Evolutionary conservation across 371 early-diverging fungal species (phyloP), one percentile per base, ranked within the genome.

Genomic region (Mucor mucedo): DNA sequence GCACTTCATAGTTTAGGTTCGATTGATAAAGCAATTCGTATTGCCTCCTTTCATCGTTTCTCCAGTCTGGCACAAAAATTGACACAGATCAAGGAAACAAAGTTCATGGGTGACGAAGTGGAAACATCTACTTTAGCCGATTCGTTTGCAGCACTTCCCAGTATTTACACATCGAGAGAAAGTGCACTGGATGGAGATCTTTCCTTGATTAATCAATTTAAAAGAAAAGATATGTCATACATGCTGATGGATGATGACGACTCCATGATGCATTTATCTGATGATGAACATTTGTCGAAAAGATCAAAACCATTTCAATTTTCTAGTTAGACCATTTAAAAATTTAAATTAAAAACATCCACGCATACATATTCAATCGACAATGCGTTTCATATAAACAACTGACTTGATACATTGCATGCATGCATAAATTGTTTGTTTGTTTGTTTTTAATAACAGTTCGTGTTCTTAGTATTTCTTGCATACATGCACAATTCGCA

Each of bases 21-120:
- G 0, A 65, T 95, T 41, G 93, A 94, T 42, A 90, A 86, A 0
- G 96, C 95, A 0, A 77, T 94, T 58, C 88, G 91, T 68, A 83
- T 96, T 60, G 96, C 96, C 0, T 69, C 86, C 2, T 80, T 82
- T 62, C 77, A 89, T 63, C 83, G 84, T 44, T 72, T 86, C 39
- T 77, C 86, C 4, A 74, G 66, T 11, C 70, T 96, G 41, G 95
- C 94, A 21, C 93, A 95, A 55, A 87, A 90, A 38, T 86, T 97
- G 65, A 87, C 82, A 58, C 73, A 84, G 42, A 64, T 95, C 27
- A 89, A 90, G 70, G 92, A 94, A 82, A 87, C 52, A 1, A 64
- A 64, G 27, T 64, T 64, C 14, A 58, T 58, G n/a, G n/a, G 39
- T 2, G 28, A 27, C n/a, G 35, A 42, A 4, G 4, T 16, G n/a